phyloP scores from a whole-genome alignment of 768 basidiomycete species.

The Lentinula aciculospora region DNA sequence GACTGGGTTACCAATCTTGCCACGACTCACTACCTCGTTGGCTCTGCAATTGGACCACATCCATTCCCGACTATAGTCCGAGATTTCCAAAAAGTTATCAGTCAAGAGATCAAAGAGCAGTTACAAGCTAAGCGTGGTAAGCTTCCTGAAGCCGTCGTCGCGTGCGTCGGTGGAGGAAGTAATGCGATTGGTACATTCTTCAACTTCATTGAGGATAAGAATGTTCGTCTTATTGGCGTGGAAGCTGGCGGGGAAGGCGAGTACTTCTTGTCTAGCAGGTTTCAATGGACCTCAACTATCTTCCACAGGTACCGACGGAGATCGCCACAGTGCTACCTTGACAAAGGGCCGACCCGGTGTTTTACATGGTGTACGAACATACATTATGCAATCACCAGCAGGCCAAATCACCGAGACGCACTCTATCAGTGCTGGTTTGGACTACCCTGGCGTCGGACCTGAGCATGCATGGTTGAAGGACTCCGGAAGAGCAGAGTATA shows the following conservation, averaged over 20 bases:
- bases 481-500: slow-evolving; percentile 88
- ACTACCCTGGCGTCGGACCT: slow-evolving; percentile 97
- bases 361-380: slow-evolving; percentile 93
- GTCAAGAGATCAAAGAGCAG: slow-evolving; percentile 90
- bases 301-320: slow-evolving; percentile 72
- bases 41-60: slow-evolving; percentile 95
- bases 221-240: slow-evolving; percentile 84
- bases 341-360: slow-evolving; percentile 90
- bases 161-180: slow-evolving; percentile 96
- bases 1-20: slow-evolving; percentile 98
- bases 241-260: slow-evolving; percentile 96
- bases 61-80: slow-evolving; percentile 99
- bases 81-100: slow-evolving; percentile 95
- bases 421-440: slow-evolving; percentile 92
- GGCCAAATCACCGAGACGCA: slow-evolving; percentile 98
- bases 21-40: slow-evolving; percentile 94
- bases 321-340: slow-evolving; percentile 89
- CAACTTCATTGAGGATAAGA: slow-evolving; percentile 88
- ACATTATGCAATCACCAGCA: slow-evolving; percentile 80
- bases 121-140: slow-evolving; percentile 68
- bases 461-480: slow-evolving; percentile 99
- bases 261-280: slow-evolving; percentile 9
- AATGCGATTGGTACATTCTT: slow-evolving; percentile 98
- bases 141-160: slow-evolving; percentile 90
- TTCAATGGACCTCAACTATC: background rate